Conservation (phyloP, 2,329 filamentous ascomycete species). For the Drechslerella stenobrocha region DNA sequence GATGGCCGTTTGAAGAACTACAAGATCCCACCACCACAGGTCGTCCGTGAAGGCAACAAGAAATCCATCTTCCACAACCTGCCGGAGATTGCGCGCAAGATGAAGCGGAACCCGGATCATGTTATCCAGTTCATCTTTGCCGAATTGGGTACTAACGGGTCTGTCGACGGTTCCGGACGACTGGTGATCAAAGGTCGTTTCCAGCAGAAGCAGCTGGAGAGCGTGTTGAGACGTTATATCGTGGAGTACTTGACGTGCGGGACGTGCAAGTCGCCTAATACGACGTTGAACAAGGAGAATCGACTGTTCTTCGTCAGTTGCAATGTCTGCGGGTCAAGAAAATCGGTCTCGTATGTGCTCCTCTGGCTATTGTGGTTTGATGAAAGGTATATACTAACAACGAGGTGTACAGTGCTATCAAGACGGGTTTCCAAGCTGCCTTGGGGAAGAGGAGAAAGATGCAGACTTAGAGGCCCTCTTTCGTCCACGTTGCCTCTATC, state of each 20-base stretch:
- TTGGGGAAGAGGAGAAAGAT: slow-evolving; percentile 98
- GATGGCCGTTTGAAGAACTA: slow-evolving; percentile 83
- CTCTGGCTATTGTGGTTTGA: slow-evolving; percentile 61
- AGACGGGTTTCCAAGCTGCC: slow-evolving; percentile 99
- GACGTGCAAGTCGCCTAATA: slow-evolving; percentile 92
- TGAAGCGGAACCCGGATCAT: slow-evolving; percentile 98
- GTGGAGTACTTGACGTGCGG: slow-evolving; percentile 99
- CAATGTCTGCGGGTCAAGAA: slow-evolving; percentile 65
- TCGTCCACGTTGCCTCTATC: slow-evolving; percentile 1
- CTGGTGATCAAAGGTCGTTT: slow-evolving; percentile 99
- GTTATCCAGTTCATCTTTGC: slow-evolving; percentile 96
- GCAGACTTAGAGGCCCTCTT: slow-evolving; percentile 66
- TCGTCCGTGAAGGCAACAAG: slow-evolving; percentile 99
- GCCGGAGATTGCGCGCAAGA: slow-evolving; percentile 96
- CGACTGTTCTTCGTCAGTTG: slow-evolving; percentile 98
- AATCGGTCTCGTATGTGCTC: slow-evolving; percentile 52
- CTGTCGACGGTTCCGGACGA: slow-evolving; percentile 86
- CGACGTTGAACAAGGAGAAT: slow-evolving; percentile 98
- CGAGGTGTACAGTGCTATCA: slow-evolving; percentile 85
- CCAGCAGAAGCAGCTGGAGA: slow-evolving; percentile 99
- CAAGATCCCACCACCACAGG: slow-evolving; percentile 98
- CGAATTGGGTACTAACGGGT: slow-evolving; percentile 95
- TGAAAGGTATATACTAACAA: slow-evolving; percentile 62
- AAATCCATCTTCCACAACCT: slow-evolving; percentile 99
- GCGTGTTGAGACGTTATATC: slow-evolving; percentile 92